Evolutionary conservation across 805 yeast genomes (phyloP), one percentile per base, ranked within the genome.

Genomic region (Torulaspora indica): DNA sequence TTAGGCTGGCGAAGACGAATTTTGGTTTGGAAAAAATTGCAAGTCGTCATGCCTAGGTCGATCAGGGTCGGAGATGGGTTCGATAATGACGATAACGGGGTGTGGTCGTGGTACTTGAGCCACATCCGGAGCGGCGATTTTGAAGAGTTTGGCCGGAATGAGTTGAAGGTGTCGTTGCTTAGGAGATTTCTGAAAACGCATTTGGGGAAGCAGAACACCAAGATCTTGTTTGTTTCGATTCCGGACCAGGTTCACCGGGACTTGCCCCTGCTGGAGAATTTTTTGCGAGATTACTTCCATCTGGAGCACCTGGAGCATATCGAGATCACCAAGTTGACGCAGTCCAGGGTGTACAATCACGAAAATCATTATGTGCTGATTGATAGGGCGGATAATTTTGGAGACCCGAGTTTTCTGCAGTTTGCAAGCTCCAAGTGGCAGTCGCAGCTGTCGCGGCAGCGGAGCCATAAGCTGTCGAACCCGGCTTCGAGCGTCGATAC

Each of bases 51-150:
- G 64, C 60, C 53, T 24, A 53, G 42, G 23, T 51, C 63, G 7
- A 54, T 62, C 15, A 56, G 59, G 39, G 63, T 66, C 5, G 55
- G 55, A 7, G 63, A 63, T 30, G 55, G 58, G 31, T 60, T 53
- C 35, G 67, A 60, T 23, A 60, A 64, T 37, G 64, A 61, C 41
- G 60, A 59, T 22, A 61, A 66, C 40, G 67, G 63, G 10, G 49
- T 66, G 14, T 65, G 69, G 66, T 57, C 67, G 14, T 68, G 72
- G 72, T 67, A 65, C 47, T 38, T 67, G 24, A 40, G 57, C n/a
- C 64, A 64, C 37, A 51, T 68, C 7, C 51, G 67, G 38, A 55
- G 58, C 10, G 72, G 71, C 1, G 55, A 58, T 24, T 68, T 67
- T 46, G 71, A 67, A 43, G 63, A 64, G 45, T 48, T 68, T 7